These are phyloP conservation scores for Ilyonectria mors-panacis DNA, from an alignment of 2,329 filamentous ascomycete species.

Conservation along the genomic window DNA sequence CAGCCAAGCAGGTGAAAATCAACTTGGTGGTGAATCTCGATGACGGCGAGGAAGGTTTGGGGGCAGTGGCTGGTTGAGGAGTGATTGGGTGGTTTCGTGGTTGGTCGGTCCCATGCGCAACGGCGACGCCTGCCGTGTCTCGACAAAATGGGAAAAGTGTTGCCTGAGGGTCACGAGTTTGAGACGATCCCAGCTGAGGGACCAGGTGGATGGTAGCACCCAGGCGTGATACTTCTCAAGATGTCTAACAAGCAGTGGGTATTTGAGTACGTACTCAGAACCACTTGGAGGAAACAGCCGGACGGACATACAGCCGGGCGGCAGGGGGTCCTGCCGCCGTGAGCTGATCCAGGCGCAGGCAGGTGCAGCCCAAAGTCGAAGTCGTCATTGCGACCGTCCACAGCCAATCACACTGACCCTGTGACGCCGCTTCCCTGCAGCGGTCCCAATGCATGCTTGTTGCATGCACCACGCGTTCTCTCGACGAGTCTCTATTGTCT, in stretches of 20 bases:
- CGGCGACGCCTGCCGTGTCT: background rate
- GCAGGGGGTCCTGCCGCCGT: conserved; percentile 19
- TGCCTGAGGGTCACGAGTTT: background rate
- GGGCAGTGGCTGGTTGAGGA: background rate
- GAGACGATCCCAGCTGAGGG: background rate
- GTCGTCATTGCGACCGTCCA: conserved; percentile 40
- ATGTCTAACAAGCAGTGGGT: background rate
- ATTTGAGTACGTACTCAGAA: background rate
- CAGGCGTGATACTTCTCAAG: background rate
- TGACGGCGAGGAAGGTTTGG: background rate
- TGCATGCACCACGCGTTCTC: conserved; percentile 42
- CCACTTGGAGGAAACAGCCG: background rate
- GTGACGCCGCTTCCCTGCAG: conserved; percentile 33
- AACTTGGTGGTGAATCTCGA: conserved; percentile 1
- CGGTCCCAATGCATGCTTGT: conserved; percentile 33
- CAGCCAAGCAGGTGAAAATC: background rate
- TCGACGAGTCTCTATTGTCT: conserved; percentile 3
- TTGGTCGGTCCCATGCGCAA: background rate
- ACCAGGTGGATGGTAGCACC: background rate
- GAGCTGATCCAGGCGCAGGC: conserved; percentile 32
- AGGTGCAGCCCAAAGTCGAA: conserved; percentile 28
- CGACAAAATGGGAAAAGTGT: background rate
- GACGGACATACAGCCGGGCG: background rate
- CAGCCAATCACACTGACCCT: conserved; percentile 37
- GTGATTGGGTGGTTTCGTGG: background rate